These are phyloP conservation scores for Leersia perrieri DNA, from an alignment of 176 grass and related monocot species.

Conservation along the genomic window DNA sequence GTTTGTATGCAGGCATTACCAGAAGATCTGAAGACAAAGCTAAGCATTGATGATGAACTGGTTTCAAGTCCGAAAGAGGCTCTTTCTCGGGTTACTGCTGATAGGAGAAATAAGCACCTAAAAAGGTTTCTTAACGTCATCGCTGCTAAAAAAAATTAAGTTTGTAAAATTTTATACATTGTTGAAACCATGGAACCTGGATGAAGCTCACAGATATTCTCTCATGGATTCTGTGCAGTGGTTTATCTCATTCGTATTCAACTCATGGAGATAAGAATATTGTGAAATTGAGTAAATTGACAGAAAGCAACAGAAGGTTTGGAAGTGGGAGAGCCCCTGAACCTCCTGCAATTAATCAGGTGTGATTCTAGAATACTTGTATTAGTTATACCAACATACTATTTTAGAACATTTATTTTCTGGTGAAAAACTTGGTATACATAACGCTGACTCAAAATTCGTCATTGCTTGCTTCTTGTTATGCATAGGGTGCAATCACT, in stretches of 20 bases:
- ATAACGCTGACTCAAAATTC: neutral
- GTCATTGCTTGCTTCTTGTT: conserved; percentile 4
- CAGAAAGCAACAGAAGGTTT: conserved; percentile 76
- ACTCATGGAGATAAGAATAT: conserved; percentile 85
- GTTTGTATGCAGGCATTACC: conserved; percentile 71
- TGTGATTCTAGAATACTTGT: conserved; percentile 25
- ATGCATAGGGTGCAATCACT: conserved; percentile 64
- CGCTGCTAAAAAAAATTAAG: conserved; percentile 16
- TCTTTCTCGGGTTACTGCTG: conserved; percentile 76
- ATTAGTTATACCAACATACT: neutral
- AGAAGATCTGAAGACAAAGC: conserved; percentile 94
- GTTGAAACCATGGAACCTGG: conserved; percentile 27
- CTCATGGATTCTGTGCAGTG: conserved; percentile 51
- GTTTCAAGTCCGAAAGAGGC: conserved; percentile 91
- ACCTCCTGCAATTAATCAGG: conserved; percentile 66
- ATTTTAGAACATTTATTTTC: conserved; percentile 21
- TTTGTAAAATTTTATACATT: neutral
- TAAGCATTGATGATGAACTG: conserved; percentile 91
- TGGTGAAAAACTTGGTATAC: neutral
- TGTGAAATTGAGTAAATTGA: conserved; percentile 76
- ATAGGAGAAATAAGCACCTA: conserved; percentile 75
- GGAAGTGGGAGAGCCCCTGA: conserved; percentile 44
- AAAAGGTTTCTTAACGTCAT: conserved; percentile 59
- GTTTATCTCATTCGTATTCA: conserved; percentile 87
- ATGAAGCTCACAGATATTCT: conserved; percentile 27